phyloP scores from a whole-genome alignment of 345 rosid genomes.

The Gossypium sturtianum region DNA sequence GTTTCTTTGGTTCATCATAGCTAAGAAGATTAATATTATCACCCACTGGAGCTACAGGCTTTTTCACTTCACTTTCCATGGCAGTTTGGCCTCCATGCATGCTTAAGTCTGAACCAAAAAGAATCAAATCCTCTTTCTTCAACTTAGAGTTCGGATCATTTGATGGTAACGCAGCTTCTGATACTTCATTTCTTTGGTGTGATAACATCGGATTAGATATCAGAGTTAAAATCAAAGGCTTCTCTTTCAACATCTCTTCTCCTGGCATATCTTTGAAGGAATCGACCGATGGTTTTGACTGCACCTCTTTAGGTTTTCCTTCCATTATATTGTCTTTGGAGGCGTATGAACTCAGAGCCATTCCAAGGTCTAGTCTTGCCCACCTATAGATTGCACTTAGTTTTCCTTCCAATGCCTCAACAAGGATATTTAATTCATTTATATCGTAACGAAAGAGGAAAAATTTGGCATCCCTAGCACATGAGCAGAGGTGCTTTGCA shows the following conservation, averaged over 20 bases:
- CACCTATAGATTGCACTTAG: conserved; percentile 90
- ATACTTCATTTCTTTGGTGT: conserved; percentile 26
- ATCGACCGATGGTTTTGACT: conserved; percentile 25
- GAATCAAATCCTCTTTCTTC: conserved; percentile 27
- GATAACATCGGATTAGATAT: neutral
- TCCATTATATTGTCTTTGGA: conserved; percentile 39
- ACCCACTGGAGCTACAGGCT: conserved; percentile 24
- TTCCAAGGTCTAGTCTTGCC: conserved; percentile 95
- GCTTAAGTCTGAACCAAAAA: conserved; percentile 28
- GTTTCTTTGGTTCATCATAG: conserved; percentile 55
- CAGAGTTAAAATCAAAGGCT: conserved; percentile 22
- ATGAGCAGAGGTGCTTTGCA: conserved; percentile 77
- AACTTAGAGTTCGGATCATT: conserved; percentile 23
- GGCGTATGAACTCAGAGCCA: conserved; percentile 57
- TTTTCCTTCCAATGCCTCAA: conserved; percentile 96
- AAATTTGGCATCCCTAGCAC: conserved; percentile 61
- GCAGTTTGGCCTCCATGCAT: conserved; percentile 19
- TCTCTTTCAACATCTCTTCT: conserved; percentile 31
- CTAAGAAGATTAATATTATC: conserved; percentile 60
- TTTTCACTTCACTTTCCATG: conserved; percentile 28
- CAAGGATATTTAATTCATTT: conserved; percentile 76
- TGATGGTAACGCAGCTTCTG: conserved; percentile 22
- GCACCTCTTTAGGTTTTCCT: conserved; percentile 28
- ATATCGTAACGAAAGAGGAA: conserved; percentile 84
- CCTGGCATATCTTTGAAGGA: conserved; percentile 32